Base-by-base conservation (phyloP, 495 filamentous ascomycete species). In the Lasiosphaeria ovina region DNA sequence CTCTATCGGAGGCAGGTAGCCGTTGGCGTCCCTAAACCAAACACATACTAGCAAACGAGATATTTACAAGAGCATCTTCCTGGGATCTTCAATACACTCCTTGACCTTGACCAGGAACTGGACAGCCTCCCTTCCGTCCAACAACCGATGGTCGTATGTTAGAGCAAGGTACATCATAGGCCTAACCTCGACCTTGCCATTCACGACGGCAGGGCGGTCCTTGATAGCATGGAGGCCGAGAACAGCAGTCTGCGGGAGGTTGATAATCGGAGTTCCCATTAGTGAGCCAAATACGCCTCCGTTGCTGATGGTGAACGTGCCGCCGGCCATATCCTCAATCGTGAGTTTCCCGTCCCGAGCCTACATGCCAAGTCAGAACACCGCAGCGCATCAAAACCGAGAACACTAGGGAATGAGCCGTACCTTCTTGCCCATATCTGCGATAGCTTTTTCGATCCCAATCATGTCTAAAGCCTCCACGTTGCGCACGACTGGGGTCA, bases 241-340 rank as follows among this genome's bases (percentile, higher is more conserved):
- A 33, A 98, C 94, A 55, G 93, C 94, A 42, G 90, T 93, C 74
- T 98, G 94, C 24, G 94, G 94, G 32, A 96, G 79, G 76, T 98
- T 98, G 79, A 98, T 98, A 72, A 98, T 98, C n/a, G 94, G 94
- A 1, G 94, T 98, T 34, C 93, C 93, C 92, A 97, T 96, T 62
- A 98, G 74, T 11, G 81, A 84, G 35, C 83, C 83, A 61, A 87
- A 87, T 48, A 85, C 84, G 51, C 84, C 84, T 24, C 84, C 92
- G 74, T 98, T 98, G 83, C 91, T 96, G 78, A 98, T 98, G 51
- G 94, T 98, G 78, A 98, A 98, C 33, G 95, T 96, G 62, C 94
- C 94, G 58, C 94, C 94, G 57, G 95, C 94, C 95, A 98, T 98
- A 72, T 98, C 94, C 77, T 98, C 94, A 68, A 98, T 98, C 3